Conservation (phyloP, 495 filamentous ascomycete genomes). For the Xylaria sp. region DNA sequence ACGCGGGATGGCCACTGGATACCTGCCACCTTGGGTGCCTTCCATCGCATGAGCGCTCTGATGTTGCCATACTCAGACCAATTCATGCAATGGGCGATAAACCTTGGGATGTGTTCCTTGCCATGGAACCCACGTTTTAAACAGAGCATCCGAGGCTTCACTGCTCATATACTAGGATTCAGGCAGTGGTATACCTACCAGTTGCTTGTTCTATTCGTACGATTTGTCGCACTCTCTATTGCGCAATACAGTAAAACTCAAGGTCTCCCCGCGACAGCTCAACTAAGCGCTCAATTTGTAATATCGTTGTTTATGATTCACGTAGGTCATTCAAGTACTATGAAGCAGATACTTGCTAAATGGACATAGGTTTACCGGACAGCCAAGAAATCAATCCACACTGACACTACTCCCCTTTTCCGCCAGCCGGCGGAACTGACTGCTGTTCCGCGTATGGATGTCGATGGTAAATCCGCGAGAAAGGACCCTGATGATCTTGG, state of each 20-base stretch:
- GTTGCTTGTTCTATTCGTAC: conserved; percentile 63
- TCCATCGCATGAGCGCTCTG: conserved; percentile 36
- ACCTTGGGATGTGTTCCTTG: conserved; percentile 61
- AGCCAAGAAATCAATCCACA: conserved; percentile 58
- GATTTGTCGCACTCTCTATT: conserved; percentile 61
- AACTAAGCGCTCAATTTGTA: conserved; percentile 61
- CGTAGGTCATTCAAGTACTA: conserved; percentile 51
- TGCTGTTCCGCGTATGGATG: conserved; percentile 28
- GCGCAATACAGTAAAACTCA: conserved; percentile 53
- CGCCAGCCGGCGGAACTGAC: conserved; percentile 38
- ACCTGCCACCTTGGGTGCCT: conserved; percentile 42
- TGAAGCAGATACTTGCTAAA: conserved; percentile 33
- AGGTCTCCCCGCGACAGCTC: conserved; percentile 43
- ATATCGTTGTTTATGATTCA: conserved; percentile 60
- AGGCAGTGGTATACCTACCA: conserved; percentile 74
- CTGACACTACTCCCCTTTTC: conserved; percentile 66
- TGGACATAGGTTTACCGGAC: conserved; percentile 51
- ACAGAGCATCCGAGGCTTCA: conserved; percentile 67
- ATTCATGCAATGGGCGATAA: conserved; percentile 56
- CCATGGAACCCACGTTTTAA: conserved; percentile 82
- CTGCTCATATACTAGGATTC: conserved; percentile 68
- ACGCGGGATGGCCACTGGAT: conserved; percentile 28
- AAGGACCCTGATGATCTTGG: conserved; percentile 39
- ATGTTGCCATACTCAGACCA: conserved; percentile 41
- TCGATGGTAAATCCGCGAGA: conserved; percentile 27